A percentile compares a stretch with the other conserved stretches of the same genome.
These are phyloP conservation scores for Eragrostis tef DNA, from an alignment of 202 grass and related monocot genomes.

Conservation along the genomic window DNA sequence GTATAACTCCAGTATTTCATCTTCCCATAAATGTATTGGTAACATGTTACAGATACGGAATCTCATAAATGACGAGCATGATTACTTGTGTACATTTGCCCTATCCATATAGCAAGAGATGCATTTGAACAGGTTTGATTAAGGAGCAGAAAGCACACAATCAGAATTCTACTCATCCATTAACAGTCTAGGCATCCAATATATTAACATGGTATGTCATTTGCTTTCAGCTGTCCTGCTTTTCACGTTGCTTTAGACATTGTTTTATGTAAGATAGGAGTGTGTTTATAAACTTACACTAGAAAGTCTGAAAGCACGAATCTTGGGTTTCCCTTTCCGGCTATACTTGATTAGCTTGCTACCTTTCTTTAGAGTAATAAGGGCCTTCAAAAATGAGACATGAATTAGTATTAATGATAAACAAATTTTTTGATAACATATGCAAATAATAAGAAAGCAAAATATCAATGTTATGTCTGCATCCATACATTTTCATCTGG, in stretches of 20 bases:
- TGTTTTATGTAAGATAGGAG: slow-evolving; percentile 30
- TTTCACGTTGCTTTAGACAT: background rate
- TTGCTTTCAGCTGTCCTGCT: background rate
- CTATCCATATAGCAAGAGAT: background rate
- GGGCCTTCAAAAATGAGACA: slow-evolving; percentile 64
- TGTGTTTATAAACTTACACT: slow-evolving; percentile 61
- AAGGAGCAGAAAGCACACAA: background rate
- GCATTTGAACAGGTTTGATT: background rate
- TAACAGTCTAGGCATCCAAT: background rate
- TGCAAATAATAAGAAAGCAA: background rate
- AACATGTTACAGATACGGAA: slow-evolving; percentile 10
- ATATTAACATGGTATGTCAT: background rate
- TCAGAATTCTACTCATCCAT: background rate
- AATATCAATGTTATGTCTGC: background rate
- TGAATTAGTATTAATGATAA: slow-evolving; percentile 18
- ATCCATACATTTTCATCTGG: slow-evolving; percentile 57
- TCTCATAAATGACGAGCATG: background rate
- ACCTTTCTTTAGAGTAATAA: slow-evolving; percentile 89
- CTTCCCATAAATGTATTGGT: background rate
- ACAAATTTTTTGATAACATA: background rate
- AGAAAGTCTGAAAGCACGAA: slow-evolving; percentile 89
- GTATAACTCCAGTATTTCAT: background rate
- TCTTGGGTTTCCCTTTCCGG: slow-evolving; percentile 92
- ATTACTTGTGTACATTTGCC: no score
- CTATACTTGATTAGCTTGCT: slow-evolving; percentile 88